phyloP scores from a whole-genome alignment of 2,329 filamentous ascomycete species.

The Aphanocladium album region DNA sequence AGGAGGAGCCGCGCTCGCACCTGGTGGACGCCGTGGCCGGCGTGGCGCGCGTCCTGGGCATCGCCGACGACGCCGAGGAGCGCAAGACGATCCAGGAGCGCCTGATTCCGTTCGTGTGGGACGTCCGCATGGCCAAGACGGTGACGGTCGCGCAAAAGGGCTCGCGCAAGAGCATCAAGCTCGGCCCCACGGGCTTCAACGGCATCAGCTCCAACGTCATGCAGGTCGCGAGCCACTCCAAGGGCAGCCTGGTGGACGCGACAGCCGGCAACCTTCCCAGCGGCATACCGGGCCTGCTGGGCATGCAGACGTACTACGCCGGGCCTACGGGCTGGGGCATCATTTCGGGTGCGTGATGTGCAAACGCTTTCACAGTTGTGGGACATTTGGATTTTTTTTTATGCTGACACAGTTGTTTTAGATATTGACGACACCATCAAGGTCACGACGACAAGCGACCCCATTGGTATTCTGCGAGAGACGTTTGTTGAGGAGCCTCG shows the following conservation, averaged over 20 bases:
- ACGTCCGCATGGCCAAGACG: conserved; percentile 64
- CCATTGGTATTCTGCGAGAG: conserved; percentile 72
- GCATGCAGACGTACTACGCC: conserved; percentile 69
- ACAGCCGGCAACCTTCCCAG: conserved; percentile 43
- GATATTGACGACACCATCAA: conserved; percentile 95
- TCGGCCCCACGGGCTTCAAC: conserved; percentile 67
- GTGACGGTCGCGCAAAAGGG: conserved; percentile 58
- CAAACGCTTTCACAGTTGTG: neutral
- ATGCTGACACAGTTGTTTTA: conserved; percentile 25
- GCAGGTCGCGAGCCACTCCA: conserved; percentile 40
- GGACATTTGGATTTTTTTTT: neutral
- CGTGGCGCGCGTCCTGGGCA: conserved; percentile 63
- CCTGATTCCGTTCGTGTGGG: conserved; percentile 72
- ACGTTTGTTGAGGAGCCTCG: conserved; percentile 76
- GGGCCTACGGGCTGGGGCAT: conserved; percentile 76
- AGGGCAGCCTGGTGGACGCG: conserved; percentile 42
- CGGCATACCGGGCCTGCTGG: conserved; percentile 49
- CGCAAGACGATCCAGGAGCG: conserved; percentile 59
- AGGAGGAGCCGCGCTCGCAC: conserved; percentile 62
- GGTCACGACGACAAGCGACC: conserved; percentile 74
- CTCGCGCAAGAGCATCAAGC: conserved; percentile 35
- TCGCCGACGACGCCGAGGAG: conserved; percentile 56
- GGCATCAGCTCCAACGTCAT: conserved; percentile 66
- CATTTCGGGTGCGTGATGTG: conserved; percentile 57
- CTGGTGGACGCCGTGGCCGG: conserved; percentile 64